A percentile compares a stretch with the other conserved stretches of the same genome.
phyloP scores from a whole-genome alignment of 2,329 filamentous ascomycete genomes.

The Fusarium nisikadoi region DNA sequence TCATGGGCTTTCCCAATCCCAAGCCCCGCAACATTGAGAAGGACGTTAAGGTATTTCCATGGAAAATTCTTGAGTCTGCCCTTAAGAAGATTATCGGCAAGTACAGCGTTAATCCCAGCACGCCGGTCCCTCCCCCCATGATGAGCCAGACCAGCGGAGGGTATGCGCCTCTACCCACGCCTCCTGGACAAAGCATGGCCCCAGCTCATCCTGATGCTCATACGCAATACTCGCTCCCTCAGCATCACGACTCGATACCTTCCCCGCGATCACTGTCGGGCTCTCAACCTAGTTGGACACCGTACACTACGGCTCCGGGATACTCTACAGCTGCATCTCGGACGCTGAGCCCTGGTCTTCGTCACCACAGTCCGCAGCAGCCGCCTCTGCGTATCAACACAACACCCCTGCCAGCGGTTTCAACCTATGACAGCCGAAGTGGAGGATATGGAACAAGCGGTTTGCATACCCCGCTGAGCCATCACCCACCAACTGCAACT shows the following conservation, averaged over 20 bases:
- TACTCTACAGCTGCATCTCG: constrained; percentile 52
- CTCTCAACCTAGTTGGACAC: constrained; percentile 59
- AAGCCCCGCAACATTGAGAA: constrained; percentile 99
- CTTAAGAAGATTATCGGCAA: constrained; percentile 99
- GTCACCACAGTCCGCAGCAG: constrained; percentile 51
- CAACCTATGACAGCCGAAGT: constrained; percentile 53
- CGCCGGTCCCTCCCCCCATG: constrained; percentile 53
- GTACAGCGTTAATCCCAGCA: constrained; percentile 72
- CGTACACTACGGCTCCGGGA: constrained; percentile 53
- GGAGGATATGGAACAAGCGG: constrained; percentile 55
- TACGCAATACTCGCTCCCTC: constrained; percentile 54
- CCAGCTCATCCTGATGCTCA: constrained; percentile 50
- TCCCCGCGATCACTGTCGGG: constrained; percentile 65
- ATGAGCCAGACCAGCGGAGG: constrained; percentile 53
- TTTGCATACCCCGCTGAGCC: constrained; percentile 53
- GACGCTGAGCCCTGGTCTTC: constrained; percentile 55
- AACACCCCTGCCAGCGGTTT: constrained; percentile 50
- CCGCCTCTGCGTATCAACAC: constrained; percentile 52
- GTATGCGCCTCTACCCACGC: constrained; percentile 60
- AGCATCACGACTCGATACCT: constrained; percentile 61
- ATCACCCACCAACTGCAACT: constrained; percentile 52
- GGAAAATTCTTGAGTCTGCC: constrained; percentile 87
- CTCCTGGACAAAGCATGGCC: constrained; percentile 52
- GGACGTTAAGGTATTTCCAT: constrained; percentile 98
- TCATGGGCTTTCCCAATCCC: constrained; percentile 95